Evolutionary conservation across 2,329 filamentous ascomycete species (phyloP), one percentile per base, ranked within the genome.

Genomic region (Penicillium nordicum): DNA sequence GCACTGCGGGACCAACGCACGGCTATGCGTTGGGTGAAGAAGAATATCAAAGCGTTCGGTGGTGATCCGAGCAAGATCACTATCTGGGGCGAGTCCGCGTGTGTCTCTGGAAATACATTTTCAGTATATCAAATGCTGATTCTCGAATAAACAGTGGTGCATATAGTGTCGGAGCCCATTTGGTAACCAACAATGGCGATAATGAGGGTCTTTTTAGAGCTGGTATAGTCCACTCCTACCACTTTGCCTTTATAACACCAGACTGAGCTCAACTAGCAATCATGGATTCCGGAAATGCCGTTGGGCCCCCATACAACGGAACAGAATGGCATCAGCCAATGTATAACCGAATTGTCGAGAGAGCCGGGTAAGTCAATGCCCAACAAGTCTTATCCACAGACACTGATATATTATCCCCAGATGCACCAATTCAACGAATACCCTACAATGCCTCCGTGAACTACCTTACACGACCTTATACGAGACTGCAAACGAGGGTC

Each of bases 1-100:
- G 68, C 64, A 3, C 60, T 71, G 12, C 66, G 67, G 10, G 72
- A 74, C 34, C 72, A 74, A 52, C 66, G 72, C 2, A 63, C 67
- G 27, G 71, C 71, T 29, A 68, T 74, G 60, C 67, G 63, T 10
- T 74, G 72, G 72, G 67, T 74, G 12, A 71, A 72, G 58, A 54
- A 69, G 41, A 70, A 74, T 51, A 74, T 74, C 38, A 37, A 61
- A 21, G 64, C 67, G 0, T 74, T 74, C 48, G 71, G 72, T 0
- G 68, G 68, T 18, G 67, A 70, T 34, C 66, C 68, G 3, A 61
- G 67, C 7, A 67, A 60, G 29, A 64, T 74, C 27, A 73, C 72
- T 6, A 73, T 74, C 21, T 74, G 72, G 63, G 72, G 72, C 16
- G 71, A 74, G 54, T 72, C 69, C 38, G 68, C 68, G 68, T 71